Evolutionary conservation across 2,329 filamentous ascomycete genomes (phyloP).

Genomic region (Claviceps fusiformis): DNA sequence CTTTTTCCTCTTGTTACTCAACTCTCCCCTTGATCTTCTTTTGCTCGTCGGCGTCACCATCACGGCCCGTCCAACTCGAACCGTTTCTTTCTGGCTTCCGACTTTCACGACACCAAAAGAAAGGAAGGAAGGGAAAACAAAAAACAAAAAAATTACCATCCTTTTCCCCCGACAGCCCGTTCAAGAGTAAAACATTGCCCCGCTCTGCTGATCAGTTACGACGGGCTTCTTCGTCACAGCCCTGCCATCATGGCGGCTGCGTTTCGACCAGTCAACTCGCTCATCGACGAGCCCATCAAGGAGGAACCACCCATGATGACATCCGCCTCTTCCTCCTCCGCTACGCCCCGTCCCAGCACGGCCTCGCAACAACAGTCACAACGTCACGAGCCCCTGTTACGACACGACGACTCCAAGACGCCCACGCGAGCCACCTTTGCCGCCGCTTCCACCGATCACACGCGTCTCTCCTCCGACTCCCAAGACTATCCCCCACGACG

Average conservation of each 20-base stretch:
- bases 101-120: not conserved
- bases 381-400: conserved; percentile 12
- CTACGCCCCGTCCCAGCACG: conserved; percentile 22
- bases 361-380: conserved; percentile 17
- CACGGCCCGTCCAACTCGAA: conserved; percentile 10
- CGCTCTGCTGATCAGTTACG: not conserved
- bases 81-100: not conserved
- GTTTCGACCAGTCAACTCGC: conserved; percentile 35
- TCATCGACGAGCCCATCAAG: conserved; percentile 18
- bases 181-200: not conserved
- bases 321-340: conserved; percentile 14
- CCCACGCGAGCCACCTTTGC: conserved; percentile 47
- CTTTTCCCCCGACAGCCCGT: not conserved
- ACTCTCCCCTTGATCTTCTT: conserved; percentile 7
- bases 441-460: conserved; percentile 29
- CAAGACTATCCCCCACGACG: conserved; percentile 21
- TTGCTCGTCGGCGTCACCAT: not conserved
- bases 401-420: conserved; percentile 38
- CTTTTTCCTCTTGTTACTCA: conserved; percentile 3
- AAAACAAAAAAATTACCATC: not conserved
- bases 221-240: not conserved
- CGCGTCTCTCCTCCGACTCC: conserved; percentile 36
- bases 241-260: conserved; percentile 29
- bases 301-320: conserved; percentile 24
- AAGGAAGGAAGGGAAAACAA: too few relatives aligned